phyloP scores from a whole-genome alignment of 306 rosid genomes.

The Trifolium dubium region DNA sequence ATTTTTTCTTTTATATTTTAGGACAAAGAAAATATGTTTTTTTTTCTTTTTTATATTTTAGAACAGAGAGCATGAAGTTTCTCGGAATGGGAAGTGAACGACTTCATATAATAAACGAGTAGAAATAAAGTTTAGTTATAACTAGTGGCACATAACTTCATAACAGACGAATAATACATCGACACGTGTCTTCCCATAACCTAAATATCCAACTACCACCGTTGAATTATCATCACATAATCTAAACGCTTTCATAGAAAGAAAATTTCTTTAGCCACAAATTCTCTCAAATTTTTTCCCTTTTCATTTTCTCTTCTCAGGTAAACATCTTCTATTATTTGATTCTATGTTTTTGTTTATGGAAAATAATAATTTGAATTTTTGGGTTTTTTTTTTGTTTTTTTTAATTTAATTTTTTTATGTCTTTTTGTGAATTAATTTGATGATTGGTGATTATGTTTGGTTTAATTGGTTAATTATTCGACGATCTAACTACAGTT shows the following conservation, averaged over 20 bases:
- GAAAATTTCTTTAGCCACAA: background rate
- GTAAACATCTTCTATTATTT: slow-evolving; percentile 10
- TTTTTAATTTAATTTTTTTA: background rate
- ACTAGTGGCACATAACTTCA: background rate
- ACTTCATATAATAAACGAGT: background rate
- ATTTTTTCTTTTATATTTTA: too few species aligned
- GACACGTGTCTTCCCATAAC: slow-evolving; percentile 37
- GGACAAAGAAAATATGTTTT: too few species aligned
- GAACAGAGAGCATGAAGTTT: too few species aligned
- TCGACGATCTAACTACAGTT: slow-evolving; percentile 26
- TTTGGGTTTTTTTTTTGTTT: background rate
- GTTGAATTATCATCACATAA: slow-evolving; percentile 26
- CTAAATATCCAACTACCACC: background rate
- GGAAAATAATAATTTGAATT: background rate
- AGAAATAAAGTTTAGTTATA: background rate
- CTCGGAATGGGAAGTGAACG: background rate
- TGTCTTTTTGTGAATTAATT: slow-evolving; percentile 17
- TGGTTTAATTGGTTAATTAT: slow-evolving; percentile 13
- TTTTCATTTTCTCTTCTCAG: background rate
- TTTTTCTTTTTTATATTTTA: too few species aligned
- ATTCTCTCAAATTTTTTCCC: slow-evolving; percentile 21
- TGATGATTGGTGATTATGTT: slow-evolving; percentile 31
- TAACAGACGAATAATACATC: slow-evolving; percentile 24
- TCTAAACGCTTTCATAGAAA: slow-evolving; percentile 32
- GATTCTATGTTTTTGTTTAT: background rate